Percentiles rank a stretch among this genome's conserved stretches.
Evolutionary conservation across 306 rosid species (phyloP).

Genomic region (Fragaria ananassa): DNA sequence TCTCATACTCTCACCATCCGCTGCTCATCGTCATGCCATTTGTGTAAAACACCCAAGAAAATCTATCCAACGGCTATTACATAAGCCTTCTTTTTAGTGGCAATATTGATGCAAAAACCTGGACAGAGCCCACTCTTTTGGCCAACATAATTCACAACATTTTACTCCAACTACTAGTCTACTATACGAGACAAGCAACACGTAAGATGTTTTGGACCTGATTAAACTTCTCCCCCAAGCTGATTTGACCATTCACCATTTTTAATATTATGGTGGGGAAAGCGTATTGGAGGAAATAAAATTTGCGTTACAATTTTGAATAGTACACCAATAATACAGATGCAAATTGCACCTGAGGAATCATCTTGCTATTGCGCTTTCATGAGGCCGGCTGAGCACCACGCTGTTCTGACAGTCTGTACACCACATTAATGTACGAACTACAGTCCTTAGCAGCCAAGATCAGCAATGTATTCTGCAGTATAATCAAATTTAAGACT

Average conservation of each 20-base stretch:
- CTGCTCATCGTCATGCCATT: not conserved
- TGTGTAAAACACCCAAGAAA: not conserved
- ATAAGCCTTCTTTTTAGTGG: not conserved
- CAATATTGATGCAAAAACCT: not conserved
- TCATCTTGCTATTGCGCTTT: not conserved
- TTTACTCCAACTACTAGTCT: not conserved
- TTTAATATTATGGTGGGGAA: not conserved
- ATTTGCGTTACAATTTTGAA: not conserved
- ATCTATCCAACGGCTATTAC: too few relatives aligned
- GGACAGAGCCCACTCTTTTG: not conserved
- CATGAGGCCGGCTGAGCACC: not conserved
- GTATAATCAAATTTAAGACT: not conserved
- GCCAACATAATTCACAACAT: not conserved
- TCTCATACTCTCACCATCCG: too few relatives aligned
- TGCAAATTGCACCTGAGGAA: not conserved
- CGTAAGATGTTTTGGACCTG: not conserved
- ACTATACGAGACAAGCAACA: not conserved
- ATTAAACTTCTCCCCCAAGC: not conserved
- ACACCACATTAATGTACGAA: not conserved
- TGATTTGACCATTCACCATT: not conserved
- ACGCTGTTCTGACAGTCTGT: too few relatives aligned
- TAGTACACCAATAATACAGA: not conserved
- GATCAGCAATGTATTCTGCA: slow-evolving; percentile 39
- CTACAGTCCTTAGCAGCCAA: slow-evolving; percentile 22
- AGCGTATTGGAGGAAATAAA: not conserved